These are phyloP conservation scores for Musa acuminata DNA, from an alignment of 176 grass and related monocot genomes.

Conservation along the genomic window DNA sequence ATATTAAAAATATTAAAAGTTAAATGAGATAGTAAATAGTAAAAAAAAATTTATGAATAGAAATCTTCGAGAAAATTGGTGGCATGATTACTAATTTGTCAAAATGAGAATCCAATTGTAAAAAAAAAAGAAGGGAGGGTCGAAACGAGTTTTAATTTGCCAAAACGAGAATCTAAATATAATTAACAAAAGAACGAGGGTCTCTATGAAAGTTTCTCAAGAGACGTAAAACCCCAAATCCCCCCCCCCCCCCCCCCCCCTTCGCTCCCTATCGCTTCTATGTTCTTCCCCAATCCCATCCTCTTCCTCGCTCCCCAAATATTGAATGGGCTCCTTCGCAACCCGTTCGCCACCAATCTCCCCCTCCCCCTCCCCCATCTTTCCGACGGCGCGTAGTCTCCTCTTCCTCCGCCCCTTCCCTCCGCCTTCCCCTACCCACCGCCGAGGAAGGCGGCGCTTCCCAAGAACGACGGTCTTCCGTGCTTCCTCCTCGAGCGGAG, in stretches of 20 bases:
- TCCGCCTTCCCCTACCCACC: background rate
- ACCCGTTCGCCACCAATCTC: background rate
- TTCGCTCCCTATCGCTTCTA: background rate
- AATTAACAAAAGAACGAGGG: background rate
- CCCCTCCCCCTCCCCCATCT: background rate
- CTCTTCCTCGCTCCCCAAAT: background rate
- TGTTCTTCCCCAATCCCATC: no score
- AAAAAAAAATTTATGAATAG: no score
- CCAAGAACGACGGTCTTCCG: background rate
- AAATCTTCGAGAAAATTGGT: no score
- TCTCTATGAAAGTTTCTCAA: background rate
- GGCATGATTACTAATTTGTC: no score
- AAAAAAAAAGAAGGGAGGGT: no score
- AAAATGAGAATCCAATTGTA: no score
- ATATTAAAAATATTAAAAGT: no score
- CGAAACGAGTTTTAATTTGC: no score
- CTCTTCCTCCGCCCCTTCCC: background rate
- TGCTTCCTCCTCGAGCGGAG: background rate
- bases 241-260: rapidly evolving
- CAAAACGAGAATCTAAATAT: no score
- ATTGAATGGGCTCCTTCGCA: background rate
- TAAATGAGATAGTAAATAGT: no score
- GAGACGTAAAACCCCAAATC: background rate
- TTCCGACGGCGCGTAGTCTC: background rate
- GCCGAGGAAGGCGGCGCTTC: background rate